Base-by-base conservation (phyloP, 2,329 filamentous ascomycete genomes). In the Blastomyces parvus region DNA sequence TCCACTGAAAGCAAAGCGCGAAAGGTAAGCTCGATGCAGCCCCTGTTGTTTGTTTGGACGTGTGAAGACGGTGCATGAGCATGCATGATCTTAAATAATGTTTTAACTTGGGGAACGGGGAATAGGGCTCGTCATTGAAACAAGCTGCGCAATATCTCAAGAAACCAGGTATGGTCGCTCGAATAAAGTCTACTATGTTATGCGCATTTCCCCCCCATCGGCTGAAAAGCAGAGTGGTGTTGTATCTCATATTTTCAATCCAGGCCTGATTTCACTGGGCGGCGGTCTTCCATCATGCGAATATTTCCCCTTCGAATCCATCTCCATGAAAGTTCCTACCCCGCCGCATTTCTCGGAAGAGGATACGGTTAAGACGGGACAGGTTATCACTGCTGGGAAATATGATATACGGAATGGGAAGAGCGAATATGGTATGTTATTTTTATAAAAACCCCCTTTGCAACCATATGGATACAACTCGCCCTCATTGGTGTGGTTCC, bases 231-330 rank as follows among this genome's bases (percentile, higher is more conserved):
- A 64, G 56, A 63, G 57, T 64, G 53, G 55, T 22, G 63, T 53
- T 50, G n/a, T 48, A 48, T 27, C 5, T n/a, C 38, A 22, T 57
- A 40, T 57, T 13, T 40, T n/a, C n/a, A 1, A 48, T 27, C 27
- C 38, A 76, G 78, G 89, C 19, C 78, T 97, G 64, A 94, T 99
- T 72, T 96, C 91, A 1, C 86, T 99, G 1, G 94, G 94, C 62
- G 94, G 94, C 60, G 94, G 94, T 3, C 80, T 99, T 25, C 94
- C 94, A 3, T 92, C 90, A 17, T 85, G 89, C 65, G 87, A 93
- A 74, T 90, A 95, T 77, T 99, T 99, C 72, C 94, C 94, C n/a
- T 87, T 97, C 70, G 86, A 93, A 67, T 83, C 88, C 67, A 76
- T 97, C 59, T 83, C 82, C 66, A 77, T 96, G 76, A 89, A 88